phyloP scores from a whole-genome alignment of 2,329 filamentous ascomycete genomes.

The Alternaria arborescens region DNA sequence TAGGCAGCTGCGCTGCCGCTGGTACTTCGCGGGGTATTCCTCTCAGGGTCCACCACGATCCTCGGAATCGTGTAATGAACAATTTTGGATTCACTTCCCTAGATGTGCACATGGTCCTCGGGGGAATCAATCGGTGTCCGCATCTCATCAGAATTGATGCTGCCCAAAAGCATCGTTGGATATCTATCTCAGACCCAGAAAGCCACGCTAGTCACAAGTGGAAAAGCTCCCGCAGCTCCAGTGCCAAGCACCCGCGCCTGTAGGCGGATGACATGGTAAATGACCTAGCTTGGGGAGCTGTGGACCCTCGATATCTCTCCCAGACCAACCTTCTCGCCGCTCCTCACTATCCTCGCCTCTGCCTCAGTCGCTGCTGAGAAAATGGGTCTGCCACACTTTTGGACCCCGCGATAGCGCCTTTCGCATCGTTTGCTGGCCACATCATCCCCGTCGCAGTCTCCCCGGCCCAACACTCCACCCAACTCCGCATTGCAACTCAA shows the following conservation, averaged over 20 bases:
- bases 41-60: neutral
- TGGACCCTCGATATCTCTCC: slow-evolving; percentile 16
- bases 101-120: neutral
- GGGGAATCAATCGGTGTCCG: neutral
- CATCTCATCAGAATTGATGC: neutral
- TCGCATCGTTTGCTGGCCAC: slow-evolving; percentile 27
- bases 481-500: slow-evolving; percentile 18
- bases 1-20: no score
- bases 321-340: slow-evolving; percentile 6
- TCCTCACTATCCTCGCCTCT: slow-evolving; percentile 9
- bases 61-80: neutral
- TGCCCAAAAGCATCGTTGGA: neutral
- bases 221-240: slow-evolving; percentile 25
- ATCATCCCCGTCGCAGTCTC: slow-evolving; percentile 9
- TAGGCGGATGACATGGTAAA: slow-evolving; percentile 27
- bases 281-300: slow-evolving; percentile 11
- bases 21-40: neutral
- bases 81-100: neutral
- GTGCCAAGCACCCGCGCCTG: neutral
- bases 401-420: slow-evolving; percentile 9
- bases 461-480: slow-evolving; percentile 9
- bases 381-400: slow-evolving; percentile 38
- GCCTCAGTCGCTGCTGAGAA: slow-evolving; percentile 24
- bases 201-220: slow-evolving; percentile 8
- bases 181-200: neutral